Percentiles rank a stretch among this genome's conserved stretches.
These are phyloP conservation scores for Boletellus sp. DNA, from an alignment of 768 basidiomycete genomes.

Conservation along the genomic window DNA sequence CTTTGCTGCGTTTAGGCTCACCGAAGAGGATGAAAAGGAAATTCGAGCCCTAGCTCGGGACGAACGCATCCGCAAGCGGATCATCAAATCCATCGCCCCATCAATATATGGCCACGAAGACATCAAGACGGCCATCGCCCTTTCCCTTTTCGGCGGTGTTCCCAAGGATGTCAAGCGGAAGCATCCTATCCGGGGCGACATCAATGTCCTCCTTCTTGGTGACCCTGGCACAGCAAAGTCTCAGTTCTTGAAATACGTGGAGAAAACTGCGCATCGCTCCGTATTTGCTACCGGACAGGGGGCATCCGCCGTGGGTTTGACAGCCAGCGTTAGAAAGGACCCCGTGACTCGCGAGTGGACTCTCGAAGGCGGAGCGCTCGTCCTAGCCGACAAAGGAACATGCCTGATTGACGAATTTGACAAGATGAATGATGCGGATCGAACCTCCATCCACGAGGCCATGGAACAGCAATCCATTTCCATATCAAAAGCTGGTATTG, in stretches of 20 bases:
- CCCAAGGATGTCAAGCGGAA: slow-evolving; percentile 96
- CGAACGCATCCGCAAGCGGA: slow-evolving; percentile 93
- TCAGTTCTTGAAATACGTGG: slow-evolving; percentile 97
- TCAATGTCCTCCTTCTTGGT: slow-evolving; percentile 92
- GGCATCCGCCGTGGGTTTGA: slow-evolving; percentile 96
- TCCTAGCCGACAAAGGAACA: slow-evolving; percentile 97
- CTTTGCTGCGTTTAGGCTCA: slow-evolving; percentile 96
- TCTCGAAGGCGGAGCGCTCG: slow-evolving; percentile 94
- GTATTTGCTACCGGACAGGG: slow-evolving; percentile 99
- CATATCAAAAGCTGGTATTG: slow-evolving; percentile 97
- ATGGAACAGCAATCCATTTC: slow-evolving; percentile 99
- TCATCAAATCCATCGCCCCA: slow-evolving; percentile 97
- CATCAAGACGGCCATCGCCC: slow-evolving; percentile 95
- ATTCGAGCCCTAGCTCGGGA: slow-evolving; percentile 86
- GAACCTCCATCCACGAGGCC: slow-evolving; percentile 98
- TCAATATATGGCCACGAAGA: slow-evolving; percentile 99
- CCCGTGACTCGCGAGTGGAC: slow-evolving; percentile 98
- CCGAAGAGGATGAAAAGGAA: slow-evolving; percentile 93
- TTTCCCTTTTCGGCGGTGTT: slow-evolving; percentile 93
- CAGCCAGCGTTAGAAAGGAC: slow-evolving; percentile 98
- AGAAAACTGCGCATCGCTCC: slow-evolving; percentile 96
- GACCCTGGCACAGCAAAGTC: slow-evolving; percentile 99
- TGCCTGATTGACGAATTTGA: slow-evolving; percentile 99
- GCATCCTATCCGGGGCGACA: slow-evolving; percentile 94
- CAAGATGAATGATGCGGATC: slow-evolving; percentile 99